Base-by-base conservation (phyloP, 2,329 filamentous ascomycete genomes). In the Chalara sp. region DNA sequence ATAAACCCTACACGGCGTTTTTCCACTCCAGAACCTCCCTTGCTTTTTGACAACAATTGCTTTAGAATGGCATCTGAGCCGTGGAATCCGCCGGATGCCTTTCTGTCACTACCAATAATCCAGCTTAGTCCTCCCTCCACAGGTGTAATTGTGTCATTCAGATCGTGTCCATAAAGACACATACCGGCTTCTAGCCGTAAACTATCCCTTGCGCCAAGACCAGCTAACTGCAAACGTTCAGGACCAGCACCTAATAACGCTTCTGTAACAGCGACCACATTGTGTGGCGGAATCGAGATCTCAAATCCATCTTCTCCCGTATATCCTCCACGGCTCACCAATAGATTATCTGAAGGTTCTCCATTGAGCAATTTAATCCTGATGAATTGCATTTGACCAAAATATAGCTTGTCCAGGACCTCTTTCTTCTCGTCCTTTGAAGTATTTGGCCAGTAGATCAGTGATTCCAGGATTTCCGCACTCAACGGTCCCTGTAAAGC, bases 141-240 rank as follows among this genome's bases (percentile, higher is more conserved):
- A 1, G 85, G 84, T 1, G 85, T 87, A 8, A 80, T 86, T 0
- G 73, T 74, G 52, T 96, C 92, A 67, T 95, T 84, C 37, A 99
- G 80, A 68, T 99, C 93, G 71, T 97, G 89, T n/a, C 93, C 93
- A 72, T 99, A 99, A n/a, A 99, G 79, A 70, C 93, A 99, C 92
- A 99, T 95, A 54, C 93, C 93, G 0, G 93, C 93, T 73, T 99
- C 93, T 32, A 99, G 82, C 44, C 93, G 84, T 53, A 99, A 81
- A 55, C 87, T 95, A 69, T 99, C 93, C 57, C 93, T 82, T 2
- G 93, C 89, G 7, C 91, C 93, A 0, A 99, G 79, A 3, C 93
- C 93, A 2, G 92, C 90, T 44, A 96, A 79, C 63, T 86, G 85
- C 12, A 96, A 74, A 47, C 70, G 71, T 55, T 78, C 75, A 3